Evolutionary conservation across 2,329 filamentous ascomycete genomes (phyloP).

Genomic region (Penicillium sp.): DNA sequence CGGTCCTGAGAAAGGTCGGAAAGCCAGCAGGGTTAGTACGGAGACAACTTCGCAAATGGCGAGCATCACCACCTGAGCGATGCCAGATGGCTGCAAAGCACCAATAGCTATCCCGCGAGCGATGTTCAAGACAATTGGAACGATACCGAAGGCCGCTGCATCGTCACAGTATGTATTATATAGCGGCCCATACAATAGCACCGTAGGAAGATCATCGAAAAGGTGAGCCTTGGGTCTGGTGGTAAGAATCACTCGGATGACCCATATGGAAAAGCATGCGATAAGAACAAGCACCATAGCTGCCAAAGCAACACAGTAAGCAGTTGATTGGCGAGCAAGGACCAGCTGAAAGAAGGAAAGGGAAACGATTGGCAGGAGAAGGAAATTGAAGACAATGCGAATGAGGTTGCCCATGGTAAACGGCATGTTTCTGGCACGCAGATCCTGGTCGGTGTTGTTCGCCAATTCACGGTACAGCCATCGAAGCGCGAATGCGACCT

Average conservation of each 20-base stretch:
- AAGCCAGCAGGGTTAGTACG: constrained; percentile 75
- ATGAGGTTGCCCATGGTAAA: constrained; percentile 73
- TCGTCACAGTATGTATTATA: constrained; percentile 98
- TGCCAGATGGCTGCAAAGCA: constrained; percentile 82
- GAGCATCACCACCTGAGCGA: constrained; percentile 82
- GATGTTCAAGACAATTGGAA: constrained; percentile 76
- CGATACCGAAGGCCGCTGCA: constrained; percentile 77
- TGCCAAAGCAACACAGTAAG: constrained; percentile 64
- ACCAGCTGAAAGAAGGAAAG: constrained; percentile 88
- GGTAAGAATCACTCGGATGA: constrained; percentile 68
- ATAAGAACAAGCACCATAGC: constrained; percentile 65
- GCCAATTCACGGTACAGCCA: constrained; percentile 67
- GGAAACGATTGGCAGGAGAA: constrained; percentile 75
- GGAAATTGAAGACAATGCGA: constrained; percentile 84
- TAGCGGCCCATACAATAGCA: constrained; percentile 80
- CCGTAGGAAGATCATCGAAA: constrained; percentile 85
- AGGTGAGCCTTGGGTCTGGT: constrained; percentile 76
- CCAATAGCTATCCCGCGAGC: constrained; percentile 83
- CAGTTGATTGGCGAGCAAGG: constrained; percentile 58
- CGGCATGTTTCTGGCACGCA: constrained; percentile 82
- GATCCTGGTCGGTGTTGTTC: constrained; percentile 69
- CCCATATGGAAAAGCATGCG: constrained; percentile 65
- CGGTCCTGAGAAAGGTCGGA: constrained; percentile 77
- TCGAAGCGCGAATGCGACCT: constrained; percentile 65
- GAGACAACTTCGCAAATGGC: constrained; percentile 91